These are phyloP conservation scores for Claviceps capensis DNA, from an alignment of 2,329 filamentous ascomycete species.

Conservation along the genomic window DNA sequence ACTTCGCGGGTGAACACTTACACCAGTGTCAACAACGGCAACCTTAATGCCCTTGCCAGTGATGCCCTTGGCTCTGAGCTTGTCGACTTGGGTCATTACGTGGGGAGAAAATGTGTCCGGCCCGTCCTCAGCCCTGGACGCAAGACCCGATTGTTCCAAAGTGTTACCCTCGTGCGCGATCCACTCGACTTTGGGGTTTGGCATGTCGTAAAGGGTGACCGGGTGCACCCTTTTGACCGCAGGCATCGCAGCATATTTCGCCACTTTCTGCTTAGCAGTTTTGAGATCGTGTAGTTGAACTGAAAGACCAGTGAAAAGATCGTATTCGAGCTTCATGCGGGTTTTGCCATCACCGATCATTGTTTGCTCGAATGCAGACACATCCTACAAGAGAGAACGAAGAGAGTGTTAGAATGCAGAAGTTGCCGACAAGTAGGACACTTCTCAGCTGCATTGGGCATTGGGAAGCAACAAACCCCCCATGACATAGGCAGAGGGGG, in stretches of 20 bases:
- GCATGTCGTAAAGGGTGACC: constrained; percentile 30
- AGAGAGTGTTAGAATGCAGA: not conserved
- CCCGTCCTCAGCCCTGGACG: constrained; percentile 10
- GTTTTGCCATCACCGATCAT: constrained; percentile 23
- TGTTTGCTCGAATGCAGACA: constrained; percentile 9
- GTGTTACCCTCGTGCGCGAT: constrained; percentile 19
- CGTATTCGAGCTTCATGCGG: constrained; percentile 34
- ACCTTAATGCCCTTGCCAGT: constrained; percentile 39
- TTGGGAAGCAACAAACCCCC: too few relatives aligned
- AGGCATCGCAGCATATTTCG: constrained; percentile 26
- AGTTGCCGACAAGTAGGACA: not conserved
- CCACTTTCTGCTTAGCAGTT: constrained; percentile 28
- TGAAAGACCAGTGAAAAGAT: constrained; percentile 40
- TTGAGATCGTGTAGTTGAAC: constrained; percentile 35
- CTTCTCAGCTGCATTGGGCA: not conserved
- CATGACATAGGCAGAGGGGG: not conserved
- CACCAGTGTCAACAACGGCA: constrained; percentile 39
- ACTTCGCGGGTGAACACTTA: constrained; percentile 17
- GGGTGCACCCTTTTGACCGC: constrained; percentile 37
- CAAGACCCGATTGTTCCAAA: constrained; percentile 8
- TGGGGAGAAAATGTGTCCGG: constrained; percentile 35
- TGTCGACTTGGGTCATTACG: constrained; percentile 42
- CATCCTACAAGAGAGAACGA: constrained; percentile 2
- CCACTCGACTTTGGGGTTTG: constrained; percentile 31
- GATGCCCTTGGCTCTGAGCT: constrained; percentile 32